These are phyloP conservation scores for Waltergamsia citrina DNA, from an alignment of 2,329 filamentous ascomycete species.

Conservation along the genomic window DNA sequence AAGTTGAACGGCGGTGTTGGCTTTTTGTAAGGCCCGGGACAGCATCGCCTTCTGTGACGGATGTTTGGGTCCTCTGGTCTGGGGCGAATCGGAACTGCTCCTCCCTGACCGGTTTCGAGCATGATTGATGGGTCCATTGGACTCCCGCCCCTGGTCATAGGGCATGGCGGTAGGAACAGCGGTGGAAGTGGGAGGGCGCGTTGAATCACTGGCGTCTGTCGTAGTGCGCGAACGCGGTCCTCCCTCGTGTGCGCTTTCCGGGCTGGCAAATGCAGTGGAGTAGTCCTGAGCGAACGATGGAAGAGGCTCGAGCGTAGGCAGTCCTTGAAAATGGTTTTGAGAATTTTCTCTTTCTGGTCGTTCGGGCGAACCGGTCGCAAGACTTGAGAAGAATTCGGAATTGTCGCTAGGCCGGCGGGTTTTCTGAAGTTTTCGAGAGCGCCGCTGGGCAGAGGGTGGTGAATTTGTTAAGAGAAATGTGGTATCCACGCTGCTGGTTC, in stretches of 20 bases:
- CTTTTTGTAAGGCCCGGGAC: constrained; percentile 89
- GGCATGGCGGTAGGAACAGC: neutral
- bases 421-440: constrained; percentile 28
- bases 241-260: neutral
- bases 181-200: neutral
- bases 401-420: constrained; percentile 18
- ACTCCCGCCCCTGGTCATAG: constrained; percentile 20
- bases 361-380: constrained; percentile 4
- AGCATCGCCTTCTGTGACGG: constrained; percentile 90
- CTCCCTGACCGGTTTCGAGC: constrained; percentile 21
- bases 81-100: constrained; percentile 19
- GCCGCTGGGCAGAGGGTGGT: constrained; percentile 15
- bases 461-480: constrained; percentile 20
- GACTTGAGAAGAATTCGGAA: constrained; percentile 7
- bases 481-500: constrained; percentile 36
- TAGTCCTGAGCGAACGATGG: neutral
- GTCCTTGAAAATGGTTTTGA: constrained; percentile 4
- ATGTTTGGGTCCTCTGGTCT: constrained; percentile 23
- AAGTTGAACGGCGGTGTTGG: constrained; percentile 87
- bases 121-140: constrained; percentile 17
- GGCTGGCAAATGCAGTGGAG: neutral
- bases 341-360: neutral
- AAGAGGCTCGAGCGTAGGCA: neutral
- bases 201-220: neutral
- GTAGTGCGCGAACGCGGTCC: neutral